phyloP scores from a whole-genome alignment of 805 yeast genomes.

The Starmerella bombi region DNA sequence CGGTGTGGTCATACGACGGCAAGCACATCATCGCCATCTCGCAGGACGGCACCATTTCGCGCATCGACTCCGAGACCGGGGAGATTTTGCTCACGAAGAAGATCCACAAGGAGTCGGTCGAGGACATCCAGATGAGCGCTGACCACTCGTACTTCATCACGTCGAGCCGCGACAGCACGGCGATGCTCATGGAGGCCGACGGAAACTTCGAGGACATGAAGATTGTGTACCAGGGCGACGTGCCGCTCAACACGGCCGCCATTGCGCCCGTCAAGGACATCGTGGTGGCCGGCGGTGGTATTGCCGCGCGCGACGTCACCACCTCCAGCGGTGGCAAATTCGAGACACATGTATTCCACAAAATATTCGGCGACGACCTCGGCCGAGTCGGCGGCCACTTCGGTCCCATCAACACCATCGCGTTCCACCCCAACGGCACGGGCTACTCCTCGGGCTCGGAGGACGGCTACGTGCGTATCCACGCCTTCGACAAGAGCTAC shows the following conservation, averaged over 20 bases:
- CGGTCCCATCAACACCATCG: constrained; percentile 92
- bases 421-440: constrained; percentile 87
- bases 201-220: constrained; percentile 41
- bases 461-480: constrained; percentile 93
- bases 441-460: constrained; percentile 96
- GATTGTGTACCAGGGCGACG: constrained; percentile 72
- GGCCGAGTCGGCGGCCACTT: constrained; percentile 97
- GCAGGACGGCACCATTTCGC: constrained; percentile 71
- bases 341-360: constrained; percentile 92
- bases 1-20: constrained; percentile 74
- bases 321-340: constrained; percentile 97
- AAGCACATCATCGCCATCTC: constrained; percentile 72
- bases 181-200: constrained; percentile 67
- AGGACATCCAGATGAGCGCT: constrained; percentile 80
- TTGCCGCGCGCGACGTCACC: constrained; percentile 95
- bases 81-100: constrained; percentile 44
- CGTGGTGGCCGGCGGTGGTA: constrained; percentile 96
- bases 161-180: constrained; percentile 80
- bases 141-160: constrained; percentile 86
- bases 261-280: constrained; percentile 87
- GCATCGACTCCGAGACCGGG: constrained; percentile 66
- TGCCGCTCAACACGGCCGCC: constrained; percentile 90
- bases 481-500: constrained; percentile 82
- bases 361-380: constrained; percentile 86
- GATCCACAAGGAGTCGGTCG: constrained; percentile 61